These are phyloP conservation scores for Phytopythium ostracodes DNA, from an alignment of 352 stramenopile species.

Conservation along the genomic window DNA sequence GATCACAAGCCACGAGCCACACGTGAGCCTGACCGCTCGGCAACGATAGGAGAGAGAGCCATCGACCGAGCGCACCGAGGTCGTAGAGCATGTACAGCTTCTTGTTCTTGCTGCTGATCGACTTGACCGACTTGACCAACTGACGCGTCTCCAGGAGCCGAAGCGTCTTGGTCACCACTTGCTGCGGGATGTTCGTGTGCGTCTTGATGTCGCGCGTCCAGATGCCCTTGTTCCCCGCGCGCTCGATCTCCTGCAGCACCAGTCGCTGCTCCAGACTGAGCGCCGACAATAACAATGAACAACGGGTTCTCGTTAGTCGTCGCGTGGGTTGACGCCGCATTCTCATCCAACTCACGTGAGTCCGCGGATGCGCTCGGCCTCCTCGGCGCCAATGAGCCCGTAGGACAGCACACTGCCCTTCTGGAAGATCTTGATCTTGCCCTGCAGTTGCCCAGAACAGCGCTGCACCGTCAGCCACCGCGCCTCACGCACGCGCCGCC, in stretches of 20 bases:
- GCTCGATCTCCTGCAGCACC: constrained; percentile 94
- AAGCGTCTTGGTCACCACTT: constrained; percentile 98
- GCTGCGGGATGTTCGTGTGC: constrained; percentile 96
- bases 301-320: constrained; percentile 19
- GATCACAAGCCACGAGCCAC: neutral
- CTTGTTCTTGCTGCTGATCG: constrained; percentile 99
- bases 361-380: constrained; percentile 81
- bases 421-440: constrained; percentile 88
- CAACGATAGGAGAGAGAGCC: neutral
- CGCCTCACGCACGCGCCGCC: neutral
- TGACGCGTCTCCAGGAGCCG: constrained; percentile 94
- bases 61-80: constrained; percentile 43
- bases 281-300: no score
- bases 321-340: neutral
- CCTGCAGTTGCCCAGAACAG: constrained; percentile 18
- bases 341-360: constrained; percentile 53
- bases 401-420: constrained; percentile 85
- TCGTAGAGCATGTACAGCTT: constrained; percentile 99
- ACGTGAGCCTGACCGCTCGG: neutral
- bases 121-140: constrained; percentile 99
- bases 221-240: constrained; percentile 96
- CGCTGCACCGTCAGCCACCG: neutral
- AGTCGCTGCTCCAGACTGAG: constrained; percentile 78
- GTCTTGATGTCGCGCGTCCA: constrained; percentile 98
- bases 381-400: constrained; percentile 73